phyloP scores from a whole-genome alignment of 441 rosid genomes.

The Viola pubescens region DNA sequence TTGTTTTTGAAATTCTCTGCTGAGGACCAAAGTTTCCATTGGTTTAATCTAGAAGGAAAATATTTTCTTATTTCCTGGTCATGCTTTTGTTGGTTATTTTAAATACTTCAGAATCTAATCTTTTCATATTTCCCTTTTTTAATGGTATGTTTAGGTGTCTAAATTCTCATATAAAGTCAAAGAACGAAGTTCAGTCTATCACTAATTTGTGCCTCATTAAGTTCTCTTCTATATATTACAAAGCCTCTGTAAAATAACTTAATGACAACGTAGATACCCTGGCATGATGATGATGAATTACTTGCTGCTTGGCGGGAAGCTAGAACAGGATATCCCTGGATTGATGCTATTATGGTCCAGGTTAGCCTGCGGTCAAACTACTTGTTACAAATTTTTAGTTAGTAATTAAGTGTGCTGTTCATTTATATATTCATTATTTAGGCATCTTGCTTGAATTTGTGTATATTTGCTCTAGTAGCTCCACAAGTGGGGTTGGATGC shows the following conservation, averaged over 20 bases:
- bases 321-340: conserved; percentile 94
- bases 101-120: no score
- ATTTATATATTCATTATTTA: conserved; percentile 9
- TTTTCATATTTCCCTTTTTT: no score
- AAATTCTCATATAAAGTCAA: neutral
- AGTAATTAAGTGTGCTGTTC: neutral
- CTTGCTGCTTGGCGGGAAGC: conserved; percentile 89
- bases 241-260: conserved; percentile 5
- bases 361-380: conserved; percentile 32
- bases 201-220: no score
- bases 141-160: neutral
- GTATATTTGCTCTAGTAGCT: conserved; percentile 41
- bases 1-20: no score
- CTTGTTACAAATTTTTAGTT: neutral
- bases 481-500: conserved; percentile 96
- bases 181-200: neutral
- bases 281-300: conserved; percentile 63
- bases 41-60: no score
- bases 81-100: no score
- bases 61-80: no score
- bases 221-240: neutral
- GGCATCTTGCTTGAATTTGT: neutral
- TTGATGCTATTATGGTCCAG: conserved; percentile 98
- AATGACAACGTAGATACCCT: conserved; percentile 59
- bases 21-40: no score